A percentile compares a stretch with the other conserved stretches of the same genome.
phyloP scores from a whole-genome alignment of 495 filamentous ascomycete genomes.

The Aspergillus funiculosus region DNA sequence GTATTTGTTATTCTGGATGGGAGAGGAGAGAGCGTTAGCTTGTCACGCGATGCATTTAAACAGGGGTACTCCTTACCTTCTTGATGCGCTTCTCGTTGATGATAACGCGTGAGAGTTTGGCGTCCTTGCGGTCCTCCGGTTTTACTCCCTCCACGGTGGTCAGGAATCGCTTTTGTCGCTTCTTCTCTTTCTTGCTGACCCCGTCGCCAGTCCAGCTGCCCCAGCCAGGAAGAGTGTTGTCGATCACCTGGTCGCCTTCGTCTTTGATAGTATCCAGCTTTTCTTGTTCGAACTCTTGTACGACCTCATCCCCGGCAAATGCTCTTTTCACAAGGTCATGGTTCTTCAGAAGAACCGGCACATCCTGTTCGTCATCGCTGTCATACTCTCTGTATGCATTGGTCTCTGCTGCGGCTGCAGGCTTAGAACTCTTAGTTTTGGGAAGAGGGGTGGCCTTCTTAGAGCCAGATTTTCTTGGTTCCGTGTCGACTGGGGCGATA shows the following conservation, averaged over 20 bases:
- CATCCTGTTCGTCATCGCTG: slow-evolving; percentile 52
- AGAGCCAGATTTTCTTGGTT: slow-evolving; percentile 17
- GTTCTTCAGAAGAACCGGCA: slow-evolving; percentile 65
- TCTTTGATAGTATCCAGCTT: slow-evolving; percentile 67
- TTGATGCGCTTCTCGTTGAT: slow-evolving; percentile 87
- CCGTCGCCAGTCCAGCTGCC: slow-evolving; percentile 84
- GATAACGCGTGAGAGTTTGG: slow-evolving; percentile 74
- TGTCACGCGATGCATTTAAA: not conserved
- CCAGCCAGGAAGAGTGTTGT: slow-evolving; percentile 88
- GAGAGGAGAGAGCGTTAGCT: slow-evolving; percentile 25
- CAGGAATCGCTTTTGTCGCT: slow-evolving; percentile 54
- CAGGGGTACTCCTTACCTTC: slow-evolving; percentile 56
- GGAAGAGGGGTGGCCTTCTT: slow-evolving; percentile 21
- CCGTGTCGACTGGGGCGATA: slow-evolving; percentile 31
- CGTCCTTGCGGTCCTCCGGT: slow-evolving; percentile 71
- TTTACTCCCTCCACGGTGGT: slow-evolving; percentile 73
- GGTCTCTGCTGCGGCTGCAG: slow-evolving; percentile 16
- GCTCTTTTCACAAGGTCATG: slow-evolving; percentile 76
- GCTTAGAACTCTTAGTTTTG: slow-evolving; percentile 16
- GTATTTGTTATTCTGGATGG: slow-evolving; percentile 71
- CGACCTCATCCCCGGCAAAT: slow-evolving; percentile 88
- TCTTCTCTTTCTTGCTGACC: slow-evolving; percentile 59
- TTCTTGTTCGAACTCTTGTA: slow-evolving; percentile 72
- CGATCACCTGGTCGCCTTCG: slow-evolving; percentile 79
- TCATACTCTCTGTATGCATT: slow-evolving; percentile 31